Base-by-base conservation (phyloP, 345 rosid genomes). In the Passiflora organensis region DNA sequence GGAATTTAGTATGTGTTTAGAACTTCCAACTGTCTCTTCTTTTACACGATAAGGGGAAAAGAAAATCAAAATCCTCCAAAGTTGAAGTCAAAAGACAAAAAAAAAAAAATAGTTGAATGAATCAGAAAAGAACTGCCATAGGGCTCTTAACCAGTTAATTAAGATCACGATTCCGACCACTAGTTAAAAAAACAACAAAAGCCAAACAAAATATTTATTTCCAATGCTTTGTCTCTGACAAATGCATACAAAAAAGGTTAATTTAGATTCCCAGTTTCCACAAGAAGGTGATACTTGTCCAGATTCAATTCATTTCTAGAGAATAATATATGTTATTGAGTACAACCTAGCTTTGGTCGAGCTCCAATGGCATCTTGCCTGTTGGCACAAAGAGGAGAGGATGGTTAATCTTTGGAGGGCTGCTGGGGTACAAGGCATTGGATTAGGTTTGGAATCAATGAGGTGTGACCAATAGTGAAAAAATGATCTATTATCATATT, bases 41-140 rank as follows among this genome's bases (percentile, higher is more conserved):
- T n/a, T 8, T 28, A 28, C 8, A 28, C 34, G 34, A 15, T 8
- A 4, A 4, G 4, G 43, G 43, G n/a, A 10, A 10, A 2, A 2
- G 43, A 15, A 41, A 13, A 41, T 8, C 3, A 15, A 8, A 13
- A 8, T 6, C 43, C 20, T 28, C n/a, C 60, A 58, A 17, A 28
- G 17, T 20, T 24, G 13, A 24, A 14, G 53, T 49, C 65, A 53
- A 66, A 50, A 42, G 68, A 47, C 64, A 51, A 25, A 56, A 43
- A 32, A 47, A 60, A 51, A 25, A 56, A 43, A 32, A 16, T 15
- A 39, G 43, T 34, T 39, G 48, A 32, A 34, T 28, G 47, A 41
- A 10, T 39, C 13, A 14, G 12, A 42, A 43, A 43, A 50, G 17
- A n/a, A 65, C 52, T 32, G 53, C 20, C 51, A 13, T 41, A 4